Evolutionary conservation across 2,329 filamentous ascomycete genomes (phyloP).

Genomic region (Stagonosporopsis chrysanthemi): DNA sequence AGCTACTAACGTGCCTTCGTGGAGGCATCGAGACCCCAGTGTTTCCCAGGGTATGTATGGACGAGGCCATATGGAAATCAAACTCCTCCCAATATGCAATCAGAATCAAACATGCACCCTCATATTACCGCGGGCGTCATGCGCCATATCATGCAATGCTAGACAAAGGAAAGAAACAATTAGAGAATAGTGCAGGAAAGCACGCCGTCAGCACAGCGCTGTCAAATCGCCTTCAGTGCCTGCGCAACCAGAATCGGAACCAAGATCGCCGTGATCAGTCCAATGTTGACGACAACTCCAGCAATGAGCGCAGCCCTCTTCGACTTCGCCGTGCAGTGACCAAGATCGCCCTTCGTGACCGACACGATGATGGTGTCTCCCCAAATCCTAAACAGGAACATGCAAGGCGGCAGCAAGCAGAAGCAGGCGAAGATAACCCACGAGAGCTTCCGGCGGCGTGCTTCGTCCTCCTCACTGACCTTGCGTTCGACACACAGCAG

Average conservation of each 20-base stretch:
- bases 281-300: conserved; percentile 41
- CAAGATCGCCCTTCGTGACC: conserved; percentile 41
- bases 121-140: not conserved
- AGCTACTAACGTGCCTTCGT: not conserved
- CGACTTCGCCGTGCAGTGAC: conserved; percentile 37
- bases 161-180: conserved; percentile 8
- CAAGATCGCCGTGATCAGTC: conserved; percentile 31
- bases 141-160: conserved; percentile 21
- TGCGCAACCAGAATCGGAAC: conserved; percentile 37
- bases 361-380: conserved; percentile 43
- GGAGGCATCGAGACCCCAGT: not conserved
- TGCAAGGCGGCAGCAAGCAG: conserved; percentile 45
- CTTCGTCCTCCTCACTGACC: conserved; percentile 34
- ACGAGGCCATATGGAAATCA: not conserved
- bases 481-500: conserved; percentile 40
- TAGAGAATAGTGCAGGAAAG: not conserved
- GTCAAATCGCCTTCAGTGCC: conserved; percentile 29
- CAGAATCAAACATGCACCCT: not conserved
- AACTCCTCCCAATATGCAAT: conserved; percentile 14
- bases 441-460: conserved; percentile 38
- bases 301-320: conserved; percentile 43
- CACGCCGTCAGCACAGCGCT: not conserved
- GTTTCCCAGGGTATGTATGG: not conserved
- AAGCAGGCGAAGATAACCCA: conserved; percentile 45
- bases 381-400: conserved; percentile 47